Evolutionary conservation across 495 filamentous ascomycete species (phyloP).

Genomic region (Neurospora hispaniola): DNA sequence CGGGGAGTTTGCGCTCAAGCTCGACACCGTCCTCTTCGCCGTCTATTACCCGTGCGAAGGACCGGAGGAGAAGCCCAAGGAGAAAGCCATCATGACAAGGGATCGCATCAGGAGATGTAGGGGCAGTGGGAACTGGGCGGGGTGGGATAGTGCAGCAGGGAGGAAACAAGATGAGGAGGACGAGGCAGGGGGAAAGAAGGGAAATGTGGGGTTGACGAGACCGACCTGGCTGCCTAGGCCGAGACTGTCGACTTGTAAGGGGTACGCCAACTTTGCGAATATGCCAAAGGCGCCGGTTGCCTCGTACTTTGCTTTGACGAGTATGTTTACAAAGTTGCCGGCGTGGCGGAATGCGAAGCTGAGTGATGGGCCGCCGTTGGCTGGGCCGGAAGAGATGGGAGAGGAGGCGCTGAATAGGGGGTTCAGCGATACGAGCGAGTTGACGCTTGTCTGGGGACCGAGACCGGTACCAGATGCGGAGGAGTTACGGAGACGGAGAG

Average conservation of each 20-base stretch:
- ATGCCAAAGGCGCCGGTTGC: constrained; percentile 30
- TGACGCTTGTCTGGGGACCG: background rate
- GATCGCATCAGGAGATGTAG: background rate
- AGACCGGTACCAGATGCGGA: background rate
- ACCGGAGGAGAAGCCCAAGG: background rate
- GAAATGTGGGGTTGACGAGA: background rate
- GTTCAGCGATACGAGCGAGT: background rate
- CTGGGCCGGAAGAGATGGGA: constrained; percentile 22
- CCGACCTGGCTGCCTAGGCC: constrained; percentile 45
- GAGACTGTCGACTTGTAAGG: constrained; percentile 35
- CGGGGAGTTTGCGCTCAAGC: constrained; percentile 26
- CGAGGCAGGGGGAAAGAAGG: background rate
- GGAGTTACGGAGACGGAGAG: constrained; percentile 1
- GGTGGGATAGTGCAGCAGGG: background rate
- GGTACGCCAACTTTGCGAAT: constrained; percentile 43
- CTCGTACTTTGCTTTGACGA: constrained; percentile 36
- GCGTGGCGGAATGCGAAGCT: constrained; percentile 42
- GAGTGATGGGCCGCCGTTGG: constrained; percentile 9
- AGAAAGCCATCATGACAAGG: background rate
- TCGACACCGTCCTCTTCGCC: constrained; percentile 53
- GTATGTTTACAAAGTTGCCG: constrained; percentile 47
- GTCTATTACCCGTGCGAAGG: constrained; percentile 52
- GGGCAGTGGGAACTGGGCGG: background rate
- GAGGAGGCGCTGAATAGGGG: constrained; percentile 2
- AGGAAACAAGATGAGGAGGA: too few relatives aligned